phyloP scores from a whole-genome alignment of 1,139 yeast genomes.

The Kurtzmaniella quercitrusa region DNA sequence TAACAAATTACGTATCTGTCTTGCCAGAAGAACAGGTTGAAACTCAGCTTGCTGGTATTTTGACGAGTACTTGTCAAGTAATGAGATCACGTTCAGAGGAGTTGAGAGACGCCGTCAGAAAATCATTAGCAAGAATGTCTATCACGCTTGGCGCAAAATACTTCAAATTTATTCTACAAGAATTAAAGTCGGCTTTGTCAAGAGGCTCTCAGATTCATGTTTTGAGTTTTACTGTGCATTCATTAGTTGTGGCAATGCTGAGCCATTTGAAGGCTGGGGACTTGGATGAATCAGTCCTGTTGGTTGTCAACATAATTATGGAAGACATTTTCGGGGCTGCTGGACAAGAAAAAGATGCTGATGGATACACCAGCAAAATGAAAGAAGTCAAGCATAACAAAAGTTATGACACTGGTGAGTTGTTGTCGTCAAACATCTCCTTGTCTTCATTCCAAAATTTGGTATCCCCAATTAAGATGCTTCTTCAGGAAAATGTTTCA shows the following conservation, averaged over 20 bases:
- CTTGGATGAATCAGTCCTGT: constrained; percentile 60
- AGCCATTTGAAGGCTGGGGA: constrained; percentile 61
- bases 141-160: constrained; percentile 67
- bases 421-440: constrained; percentile 64
- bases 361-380: constrained; percentile 81
- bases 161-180: constrained; percentile 69
- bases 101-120: constrained; percentile 82
- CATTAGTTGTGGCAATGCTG: constrained; percentile 54
- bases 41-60: constrained; percentile 69
- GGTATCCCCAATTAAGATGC: constrained; percentile 64
- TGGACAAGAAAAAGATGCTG: constrained; percentile 93
- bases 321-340: constrained; percentile 91
- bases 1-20: constrained; percentile 66
- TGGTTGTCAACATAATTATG: constrained; percentile 74
- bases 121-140: constrained; percentile 65
- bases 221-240: constrained; percentile 81
- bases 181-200: constrained; percentile 71
- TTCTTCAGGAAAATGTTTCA: constrained; percentile 63
- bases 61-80: constrained; percentile 84
- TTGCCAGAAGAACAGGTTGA: constrained; percentile 55
- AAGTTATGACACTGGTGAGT: constrained; percentile 84
- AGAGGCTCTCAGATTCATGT: constrained; percentile 95
- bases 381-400: constrained; percentile 88
- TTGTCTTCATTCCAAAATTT: constrained; percentile 57
- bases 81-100: constrained; percentile 85